Percentiles rank a stretch among this genome's conserved stretches.
phyloP scores from a whole-genome alignment of 306 rosid genomes.

The Quercus mongolica region DNA sequence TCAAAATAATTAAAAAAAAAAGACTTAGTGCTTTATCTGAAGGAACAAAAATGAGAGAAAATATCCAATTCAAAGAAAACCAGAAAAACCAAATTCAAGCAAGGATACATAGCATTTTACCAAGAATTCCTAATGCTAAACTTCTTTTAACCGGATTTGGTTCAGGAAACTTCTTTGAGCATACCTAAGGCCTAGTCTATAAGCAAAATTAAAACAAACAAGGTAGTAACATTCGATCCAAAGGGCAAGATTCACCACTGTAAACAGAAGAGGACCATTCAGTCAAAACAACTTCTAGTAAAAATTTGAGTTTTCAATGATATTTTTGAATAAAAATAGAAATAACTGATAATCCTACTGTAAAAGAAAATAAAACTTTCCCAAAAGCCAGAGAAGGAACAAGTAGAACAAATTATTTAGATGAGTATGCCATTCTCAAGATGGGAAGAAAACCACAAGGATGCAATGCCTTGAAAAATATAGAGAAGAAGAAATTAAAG shows the following conservation, averaged over 20 bases:
- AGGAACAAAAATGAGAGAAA: not conserved
- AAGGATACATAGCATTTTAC: not conserved
- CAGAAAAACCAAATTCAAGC: not conserved
- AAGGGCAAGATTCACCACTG: not conserved
- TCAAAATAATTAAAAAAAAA: not conserved
- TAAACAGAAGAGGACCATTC: not conserved
- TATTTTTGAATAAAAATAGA: not conserved
- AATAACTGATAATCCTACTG: not conserved
- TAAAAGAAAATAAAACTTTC: not conserved
- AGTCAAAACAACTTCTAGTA: not conserved
- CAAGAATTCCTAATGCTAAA: not conserved
- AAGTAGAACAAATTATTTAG: not conserved
- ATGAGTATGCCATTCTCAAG: not conserved
- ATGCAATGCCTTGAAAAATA: not conserved
- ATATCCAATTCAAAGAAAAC: not conserved
- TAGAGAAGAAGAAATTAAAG: not conserved
- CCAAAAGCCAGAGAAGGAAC: not conserved
- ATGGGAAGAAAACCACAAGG: not conserved
- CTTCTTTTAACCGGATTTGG: not conserved
- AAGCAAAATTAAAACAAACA: not conserved
- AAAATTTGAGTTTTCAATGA: not conserved
- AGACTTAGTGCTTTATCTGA: not conserved
- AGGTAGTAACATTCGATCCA: not conserved
- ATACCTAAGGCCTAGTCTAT: not conserved
- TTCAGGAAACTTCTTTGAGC: not conserved